Conservation (phyloP, 2,329 filamentous ascomycete species). For the Plenodomus biglobosus region DNA sequence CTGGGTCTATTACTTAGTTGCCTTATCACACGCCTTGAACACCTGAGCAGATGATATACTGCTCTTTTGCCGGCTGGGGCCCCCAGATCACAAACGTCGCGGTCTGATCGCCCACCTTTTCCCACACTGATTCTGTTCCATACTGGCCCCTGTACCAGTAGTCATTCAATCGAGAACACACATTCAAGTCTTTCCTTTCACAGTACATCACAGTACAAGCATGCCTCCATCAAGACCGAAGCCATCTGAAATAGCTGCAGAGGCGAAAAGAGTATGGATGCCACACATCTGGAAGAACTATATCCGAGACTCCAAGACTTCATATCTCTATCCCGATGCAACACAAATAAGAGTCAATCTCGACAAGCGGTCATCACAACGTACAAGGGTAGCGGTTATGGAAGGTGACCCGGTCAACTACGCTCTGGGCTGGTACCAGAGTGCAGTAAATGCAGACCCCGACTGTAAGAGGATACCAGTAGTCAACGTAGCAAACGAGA, state of each 20-base stretch:
- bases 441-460: slow-evolving; percentile 30
- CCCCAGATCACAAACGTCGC: slow-evolving; percentile 11
- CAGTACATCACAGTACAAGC: slow-evolving; percentile 3
- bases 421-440: slow-evolving; percentile 62
- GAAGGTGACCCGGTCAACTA: slow-evolving; percentile 51
- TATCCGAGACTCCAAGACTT: slow-evolving; percentile 59
- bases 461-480: slow-evolving; percentile 58
- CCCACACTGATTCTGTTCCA: neutral
- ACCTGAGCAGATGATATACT: slow-evolving; percentile 33
- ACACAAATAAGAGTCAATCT: slow-evolving; percentile 47
- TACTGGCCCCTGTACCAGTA: neutral
- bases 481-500: slow-evolving; percentile 75
- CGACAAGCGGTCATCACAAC: slow-evolving; percentile 48
- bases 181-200: slow-evolving; percentile 5
- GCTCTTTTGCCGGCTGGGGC: slow-evolving; percentile 23
- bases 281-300: slow-evolving; percentile 62
- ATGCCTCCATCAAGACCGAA: slow-evolving; percentile 64
- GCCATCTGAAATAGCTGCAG: slow-evolving; percentile 69
- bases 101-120: slow-evolving; percentile 8
- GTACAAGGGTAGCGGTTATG: slow-evolving; percentile 49
- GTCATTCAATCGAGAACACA: slow-evolving; percentile 2
- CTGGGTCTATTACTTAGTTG: slow-evolving; percentile 33
- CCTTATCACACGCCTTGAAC: slow-evolving; percentile 31
- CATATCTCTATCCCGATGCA: slow-evolving; percentile 57
- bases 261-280: slow-evolving; percentile 71